Evolutionary conservation across 2,329 filamentous ascomycete genomes (phyloP).

Genomic region (Metarhizium brunneum): DNA sequence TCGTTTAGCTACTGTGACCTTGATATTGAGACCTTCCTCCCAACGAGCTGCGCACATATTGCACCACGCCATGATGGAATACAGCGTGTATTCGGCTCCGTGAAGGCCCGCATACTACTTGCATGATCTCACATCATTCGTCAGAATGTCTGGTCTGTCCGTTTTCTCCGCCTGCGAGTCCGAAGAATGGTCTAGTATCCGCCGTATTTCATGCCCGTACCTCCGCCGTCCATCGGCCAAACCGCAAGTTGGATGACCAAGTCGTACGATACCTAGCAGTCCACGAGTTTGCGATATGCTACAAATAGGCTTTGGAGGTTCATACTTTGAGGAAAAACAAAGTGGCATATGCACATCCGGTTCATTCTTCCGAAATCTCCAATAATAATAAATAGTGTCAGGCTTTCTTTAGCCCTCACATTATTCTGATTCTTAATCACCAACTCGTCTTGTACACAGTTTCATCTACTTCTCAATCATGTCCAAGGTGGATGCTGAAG

Average conservation of each 20-base stretch:
- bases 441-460: too few species aligned
- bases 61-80: not conserved
- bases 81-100: not conserved
- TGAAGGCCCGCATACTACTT: not conserved
- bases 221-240: not conserved
- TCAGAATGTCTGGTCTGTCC: not conserved
- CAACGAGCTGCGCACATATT: not conserved
- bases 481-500: slow-evolving; percentile 5
- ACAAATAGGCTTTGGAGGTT: not conserved
- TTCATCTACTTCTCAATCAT: not conserved
- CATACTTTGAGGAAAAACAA: not conserved
- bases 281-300: not conserved
- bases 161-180: not conserved
- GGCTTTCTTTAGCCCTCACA: too few species aligned
- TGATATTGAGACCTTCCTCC: not conserved
- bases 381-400: too few species aligned
- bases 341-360: not conserved
- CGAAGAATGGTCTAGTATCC: not conserved
- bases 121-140: not conserved
- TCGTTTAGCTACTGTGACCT: too few species aligned
- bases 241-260: not conserved
- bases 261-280: not conserved
- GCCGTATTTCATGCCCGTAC: not conserved
- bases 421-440: too few species aligned
- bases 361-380: too few species aligned